Conservation (phyloP, 208 protist species). For the Wallacemonas sp. region DNA sequence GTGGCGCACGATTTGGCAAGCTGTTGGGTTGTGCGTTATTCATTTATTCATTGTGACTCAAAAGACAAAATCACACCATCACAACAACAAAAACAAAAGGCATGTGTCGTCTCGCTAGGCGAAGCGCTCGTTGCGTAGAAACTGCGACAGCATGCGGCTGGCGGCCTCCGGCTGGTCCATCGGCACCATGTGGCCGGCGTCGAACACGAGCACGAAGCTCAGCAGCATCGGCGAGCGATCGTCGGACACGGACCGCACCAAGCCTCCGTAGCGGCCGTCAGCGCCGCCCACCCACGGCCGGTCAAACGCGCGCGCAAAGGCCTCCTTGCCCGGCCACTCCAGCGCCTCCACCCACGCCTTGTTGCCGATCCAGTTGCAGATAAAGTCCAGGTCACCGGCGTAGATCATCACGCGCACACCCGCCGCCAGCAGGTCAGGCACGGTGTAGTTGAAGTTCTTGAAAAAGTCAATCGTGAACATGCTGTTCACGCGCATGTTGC, state of each 20-base stretch:
- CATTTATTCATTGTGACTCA: no score
- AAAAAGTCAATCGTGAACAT: slow-evolving; percentile 67
- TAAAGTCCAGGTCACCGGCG: slow-evolving; percentile 89
- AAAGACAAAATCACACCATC: no score
- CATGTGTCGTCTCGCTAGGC: not conserved
- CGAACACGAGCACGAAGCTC: slow-evolving; percentile 60
- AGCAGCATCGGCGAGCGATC: slow-evolving; percentile 21
- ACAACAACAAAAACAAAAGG: no score
- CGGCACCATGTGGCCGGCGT: slow-evolving; percentile 80
- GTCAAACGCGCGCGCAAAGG: slow-evolving; percentile 43
- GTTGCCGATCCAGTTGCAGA: slow-evolving; percentile 93
- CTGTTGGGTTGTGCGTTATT: no score
- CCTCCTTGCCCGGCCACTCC: slow-evolving; percentile 64
- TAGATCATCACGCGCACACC: slow-evolving; percentile 88
- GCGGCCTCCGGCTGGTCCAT: slow-evolving; percentile 62
- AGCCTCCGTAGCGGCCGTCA: slow-evolving; percentile 16
- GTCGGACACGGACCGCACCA: slow-evolving; percentile 12
- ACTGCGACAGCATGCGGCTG: slow-evolving; percentile 36
- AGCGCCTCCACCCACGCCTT: slow-evolving; percentile 69
- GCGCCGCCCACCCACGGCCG: slow-evolving; percentile 5
- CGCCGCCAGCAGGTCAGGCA: slow-evolving; percentile 54
- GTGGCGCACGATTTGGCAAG: no score
- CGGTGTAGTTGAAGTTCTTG: slow-evolving; percentile 57
- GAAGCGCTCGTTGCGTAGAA: slow-evolving; percentile 33
- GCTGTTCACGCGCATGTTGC: slow-evolving; percentile 42